A percentile compares a stretch with the other conserved stretches of the same genome.
These are phyloP conservation scores for Pseudofabraea citricarpa DNA, from an alignment of 2,329 filamentous ascomycete genomes.

Conservation along the genomic window DNA sequence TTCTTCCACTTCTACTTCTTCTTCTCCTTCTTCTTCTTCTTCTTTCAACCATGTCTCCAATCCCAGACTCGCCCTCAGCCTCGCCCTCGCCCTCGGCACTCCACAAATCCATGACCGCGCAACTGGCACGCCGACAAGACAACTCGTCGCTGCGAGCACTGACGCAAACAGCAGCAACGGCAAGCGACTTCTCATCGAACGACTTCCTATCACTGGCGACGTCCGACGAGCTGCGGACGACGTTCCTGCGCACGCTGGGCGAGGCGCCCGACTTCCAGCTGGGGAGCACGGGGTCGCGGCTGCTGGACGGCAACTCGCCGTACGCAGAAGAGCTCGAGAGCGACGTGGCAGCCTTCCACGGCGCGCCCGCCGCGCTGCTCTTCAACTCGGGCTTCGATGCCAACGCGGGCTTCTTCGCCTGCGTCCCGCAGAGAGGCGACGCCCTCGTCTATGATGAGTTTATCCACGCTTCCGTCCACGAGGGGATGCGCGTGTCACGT, in stretches of 20 bases:
- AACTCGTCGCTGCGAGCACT: constrained; percentile 35
- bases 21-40: no score
- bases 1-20: no score
- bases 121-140: constrained; percentile 13
- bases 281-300: constrained; percentile 48
- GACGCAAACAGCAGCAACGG: constrained; percentile 57
- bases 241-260: constrained; percentile 46
- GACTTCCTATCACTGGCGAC: constrained; percentile 72
- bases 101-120: no score
- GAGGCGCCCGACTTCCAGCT: constrained; percentile 22
- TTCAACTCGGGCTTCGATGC: constrained; percentile 62
- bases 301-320: constrained; percentile 46
- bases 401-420: constrained; percentile 58
- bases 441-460: constrained; percentile 68
- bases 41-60: no score
- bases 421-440: constrained; percentile 55
- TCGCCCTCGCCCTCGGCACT: no score
- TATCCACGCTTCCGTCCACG: constrained; percentile 74
- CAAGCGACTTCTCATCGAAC: constrained; percentile 75
- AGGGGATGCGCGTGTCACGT: constrained; percentile 66
- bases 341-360: constrained; percentile 43
- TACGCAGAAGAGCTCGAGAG: constrained; percentile 41
- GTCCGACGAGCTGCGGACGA: constrained; percentile 48
- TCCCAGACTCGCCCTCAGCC: no score
- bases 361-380: constrained; percentile 39